Conservation (phyloP, 345 rosid genomes). For the Melaleuca quinquenervia region DNA sequence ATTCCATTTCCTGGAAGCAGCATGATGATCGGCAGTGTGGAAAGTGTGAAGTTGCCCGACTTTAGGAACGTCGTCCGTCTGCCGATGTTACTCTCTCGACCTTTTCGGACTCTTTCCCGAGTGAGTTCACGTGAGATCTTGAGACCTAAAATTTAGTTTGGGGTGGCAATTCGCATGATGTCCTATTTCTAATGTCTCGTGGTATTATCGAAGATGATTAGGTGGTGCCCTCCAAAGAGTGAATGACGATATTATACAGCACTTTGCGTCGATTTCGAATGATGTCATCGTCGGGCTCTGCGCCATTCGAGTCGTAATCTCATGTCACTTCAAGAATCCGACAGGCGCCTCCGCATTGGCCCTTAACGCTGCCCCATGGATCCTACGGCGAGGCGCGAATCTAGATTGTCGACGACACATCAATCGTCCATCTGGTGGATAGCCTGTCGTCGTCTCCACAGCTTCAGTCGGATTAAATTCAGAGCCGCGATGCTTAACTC, state of each 20-base stretch:
- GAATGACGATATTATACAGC: no score
- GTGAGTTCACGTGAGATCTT: no score
- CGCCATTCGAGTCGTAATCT: background rate
- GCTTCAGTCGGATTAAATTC: background rate
- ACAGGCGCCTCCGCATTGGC: background rate
- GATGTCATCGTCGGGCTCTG: background rate
- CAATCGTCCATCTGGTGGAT: background rate
- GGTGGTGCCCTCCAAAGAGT: no score
- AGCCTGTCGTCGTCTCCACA: no score
- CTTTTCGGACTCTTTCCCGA: no score
- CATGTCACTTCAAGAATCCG: background rate
- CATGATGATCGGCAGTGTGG: background rate
- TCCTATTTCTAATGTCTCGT: no score
- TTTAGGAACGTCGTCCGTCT: background rate
- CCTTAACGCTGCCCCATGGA: background rate
- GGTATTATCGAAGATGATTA: no score
- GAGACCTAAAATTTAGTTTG: no score
- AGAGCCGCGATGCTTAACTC: background rate
- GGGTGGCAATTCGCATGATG: no score
- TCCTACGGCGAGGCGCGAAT: background rate
- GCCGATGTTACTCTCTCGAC: no score
- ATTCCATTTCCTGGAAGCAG: background rate
- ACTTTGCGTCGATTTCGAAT: no score
- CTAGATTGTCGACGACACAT: fast-evolving
- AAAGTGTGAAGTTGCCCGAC: background rate